These are phyloP conservation scores for Panus rudis DNA, from an alignment of 768 basidiomycete genomes.

Conservation along the genomic window DNA sequence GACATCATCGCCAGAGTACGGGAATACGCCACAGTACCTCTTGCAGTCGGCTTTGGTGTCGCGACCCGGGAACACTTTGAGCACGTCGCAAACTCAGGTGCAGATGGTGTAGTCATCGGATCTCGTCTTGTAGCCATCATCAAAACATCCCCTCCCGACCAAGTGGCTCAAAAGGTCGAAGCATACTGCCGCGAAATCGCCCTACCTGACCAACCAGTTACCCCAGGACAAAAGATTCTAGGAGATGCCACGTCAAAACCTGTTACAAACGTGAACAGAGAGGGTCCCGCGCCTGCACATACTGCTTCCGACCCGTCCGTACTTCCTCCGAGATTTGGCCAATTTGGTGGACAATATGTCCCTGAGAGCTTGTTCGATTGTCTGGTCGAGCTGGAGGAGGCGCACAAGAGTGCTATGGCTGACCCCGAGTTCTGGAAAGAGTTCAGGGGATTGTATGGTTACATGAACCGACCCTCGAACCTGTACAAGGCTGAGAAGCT, in stretches of 20 bases:
- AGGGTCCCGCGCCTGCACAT: conserved; percentile 23
- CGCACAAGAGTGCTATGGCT: conserved; percentile 77
- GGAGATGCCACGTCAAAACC: conserved; percentile 29
- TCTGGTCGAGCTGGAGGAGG: conserved; percentile 82
- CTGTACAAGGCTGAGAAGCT: conserved; percentile 89
- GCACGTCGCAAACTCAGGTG: conserved; percentile 76
- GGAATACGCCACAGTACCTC: conserved; percentile 67
- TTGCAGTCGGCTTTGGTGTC: conserved; percentile 97
- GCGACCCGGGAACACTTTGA: conserved; percentile 87
- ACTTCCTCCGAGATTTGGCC: conserved; percentile 82
- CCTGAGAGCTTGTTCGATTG: conserved; percentile 95
- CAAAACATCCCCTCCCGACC: conserved; percentile 48
- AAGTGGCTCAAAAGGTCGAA: conserved; percentile 50
- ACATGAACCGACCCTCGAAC: conserved; percentile 92
- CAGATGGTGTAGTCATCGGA: conserved; percentile 93
- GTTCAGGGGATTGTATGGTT: conserved; percentile 78
- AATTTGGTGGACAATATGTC: conserved; percentile 97
- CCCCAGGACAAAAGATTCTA: conserved; percentile 13
- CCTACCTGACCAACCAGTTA: conserved; percentile 29
- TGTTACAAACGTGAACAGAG: conserved; percentile 24
- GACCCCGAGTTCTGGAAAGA: conserved; percentile 94
- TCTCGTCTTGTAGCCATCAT: conserved; percentile 79
- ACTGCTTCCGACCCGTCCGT: conserved; percentile 32
- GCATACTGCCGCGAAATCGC: conserved; percentile 71
- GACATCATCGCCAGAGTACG: conserved; percentile 81